Base-by-base conservation (phyloP, 179 eudicot genomes). In the Dionaea muscipula region DNA sequence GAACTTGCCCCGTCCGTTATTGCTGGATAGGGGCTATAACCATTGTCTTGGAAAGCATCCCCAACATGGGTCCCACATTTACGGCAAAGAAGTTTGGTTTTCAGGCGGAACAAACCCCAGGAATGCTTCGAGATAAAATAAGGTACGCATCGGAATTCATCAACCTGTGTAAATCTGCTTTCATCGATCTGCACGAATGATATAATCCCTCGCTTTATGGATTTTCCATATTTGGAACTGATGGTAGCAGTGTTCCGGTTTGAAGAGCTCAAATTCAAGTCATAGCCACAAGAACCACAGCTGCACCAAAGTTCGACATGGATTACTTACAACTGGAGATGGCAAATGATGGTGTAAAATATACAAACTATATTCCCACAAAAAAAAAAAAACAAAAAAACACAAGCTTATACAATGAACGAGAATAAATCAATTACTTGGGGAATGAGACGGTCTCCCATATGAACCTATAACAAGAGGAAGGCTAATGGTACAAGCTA, bases 251-350 rank as follows among this genome's bases (percentile, higher is more conserved):
- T 86, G 47, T 83, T 86, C 46, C 93, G 77, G 54, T 72, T 72
- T 17, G 83, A 86, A 16, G 95, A 86, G 65, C 76, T 81, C 63
- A 86, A 63, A 65, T 83, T 83, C 25, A 86, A 69, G 25, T 86
- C 88, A 53, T 75, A 83, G 17, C 95, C 95, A 52, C 95, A 86
- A 38, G 75, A 70, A 38, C 95, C 91, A 62, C 95, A 86, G 56
- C 95, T 86, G 79, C 71, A 72, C n/a, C 19, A 57, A 0, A 43
- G 20, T 15, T 5, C 12, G 19, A 0, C 20, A 26, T 36, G 39
- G 26, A 36, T 16, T 21, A 19, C 2, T 39, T 48, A 31, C 35
- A 31, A 31, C 10, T 31, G 35, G 35, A 31, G 35, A 31, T 11
- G 10, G 35, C 5, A 31, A 31, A 31, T 31, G 10, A 31, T 31